Evolutionary conservation across 306 rosid species (phyloP).

Genomic region (Cucurbita pepo): DNA sequence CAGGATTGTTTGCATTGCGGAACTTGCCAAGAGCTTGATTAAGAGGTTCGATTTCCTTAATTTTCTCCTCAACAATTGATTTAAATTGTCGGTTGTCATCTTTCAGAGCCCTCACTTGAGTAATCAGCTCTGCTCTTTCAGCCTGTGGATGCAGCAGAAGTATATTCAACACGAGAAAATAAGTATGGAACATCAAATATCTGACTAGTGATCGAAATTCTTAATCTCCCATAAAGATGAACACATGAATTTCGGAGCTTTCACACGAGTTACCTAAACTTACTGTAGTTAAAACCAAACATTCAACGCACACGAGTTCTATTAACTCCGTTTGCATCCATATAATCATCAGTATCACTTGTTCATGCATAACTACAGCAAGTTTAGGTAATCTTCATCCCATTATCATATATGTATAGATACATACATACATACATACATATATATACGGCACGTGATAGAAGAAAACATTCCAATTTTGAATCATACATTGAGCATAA

Average conservation of each 20-base stretch:
- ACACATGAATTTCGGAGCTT: background rate
- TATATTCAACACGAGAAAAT: background rate
- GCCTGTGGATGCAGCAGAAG: constrained; percentile 29
- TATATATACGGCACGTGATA: background rate
- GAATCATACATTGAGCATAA: background rate
- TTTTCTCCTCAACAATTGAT: constrained; percentile 55
- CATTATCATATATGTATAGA: no score
- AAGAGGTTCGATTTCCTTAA: constrained; percentile 73
- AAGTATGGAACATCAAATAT: background rate
- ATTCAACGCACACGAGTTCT: background rate
- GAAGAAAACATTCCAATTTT: background rate
- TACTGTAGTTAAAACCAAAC: background rate
- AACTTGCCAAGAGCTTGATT: constrained; percentile 84
- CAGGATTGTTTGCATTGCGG: constrained; percentile 51
- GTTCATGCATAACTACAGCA: background rate
- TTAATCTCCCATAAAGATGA: background rate
- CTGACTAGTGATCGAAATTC: background rate
- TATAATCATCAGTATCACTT: background rate
- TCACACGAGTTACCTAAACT: no score
- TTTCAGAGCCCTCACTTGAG: constrained; percentile 65
- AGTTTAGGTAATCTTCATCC: background rate
- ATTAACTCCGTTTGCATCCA: background rate
- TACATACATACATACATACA: background rate
- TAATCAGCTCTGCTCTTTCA: constrained; percentile 51
- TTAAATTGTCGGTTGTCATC: constrained; percentile 51